Conservation (phyloP, 192 early-diverging fungal species). For the Backusella westeae region DNA sequence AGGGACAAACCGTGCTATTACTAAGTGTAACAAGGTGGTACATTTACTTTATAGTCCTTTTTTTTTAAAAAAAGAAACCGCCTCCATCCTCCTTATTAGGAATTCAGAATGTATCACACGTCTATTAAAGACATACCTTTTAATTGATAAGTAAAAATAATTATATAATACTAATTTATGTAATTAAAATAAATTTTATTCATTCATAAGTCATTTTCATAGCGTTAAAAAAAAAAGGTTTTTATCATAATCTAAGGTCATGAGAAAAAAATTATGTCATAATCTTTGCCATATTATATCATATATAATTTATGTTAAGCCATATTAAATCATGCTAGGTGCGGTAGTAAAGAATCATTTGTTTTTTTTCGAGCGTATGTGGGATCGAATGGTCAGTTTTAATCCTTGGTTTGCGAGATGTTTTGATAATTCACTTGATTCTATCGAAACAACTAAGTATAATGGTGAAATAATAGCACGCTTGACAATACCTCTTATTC, state of each 20-base stretch:
- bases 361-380: neutral
- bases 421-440: constrained; percentile 6
- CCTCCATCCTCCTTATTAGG: neutral
- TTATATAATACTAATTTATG: neutral
- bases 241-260: neutral
- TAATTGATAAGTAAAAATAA: neutral
- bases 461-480: neutral
- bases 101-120: neutral
- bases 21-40: neutral
- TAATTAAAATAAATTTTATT: no score
- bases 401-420: constrained; percentile 12
- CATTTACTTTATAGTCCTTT: neutral
- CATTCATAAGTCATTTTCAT: neutral
- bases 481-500: constrained; percentile 7
- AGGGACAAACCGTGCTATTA: neutral
- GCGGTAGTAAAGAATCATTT: neutral
- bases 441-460: neutral
- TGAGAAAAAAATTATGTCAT: neutral
- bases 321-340: neutral
- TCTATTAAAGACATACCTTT: neutral
- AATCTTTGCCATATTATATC: neutral
- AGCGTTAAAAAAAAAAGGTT: neutral
- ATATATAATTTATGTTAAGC: neutral
- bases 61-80: neutral
- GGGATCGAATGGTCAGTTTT: neutral